phyloP scores from a whole-genome alignment of 140 eudicot genomes.

The Bidens hawaiensis region DNA sequence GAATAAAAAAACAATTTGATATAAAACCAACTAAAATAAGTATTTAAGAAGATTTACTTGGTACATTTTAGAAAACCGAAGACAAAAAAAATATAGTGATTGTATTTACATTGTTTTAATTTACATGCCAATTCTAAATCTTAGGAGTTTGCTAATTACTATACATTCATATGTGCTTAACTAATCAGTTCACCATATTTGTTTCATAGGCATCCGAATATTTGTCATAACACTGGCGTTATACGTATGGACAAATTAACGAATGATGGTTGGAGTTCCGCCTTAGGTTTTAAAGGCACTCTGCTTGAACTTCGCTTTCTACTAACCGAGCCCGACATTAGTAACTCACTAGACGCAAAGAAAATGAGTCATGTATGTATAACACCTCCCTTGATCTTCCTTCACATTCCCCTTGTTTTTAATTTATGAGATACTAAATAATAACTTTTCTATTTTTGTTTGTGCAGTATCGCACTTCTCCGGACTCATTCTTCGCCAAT shows the following conservation, averaged over 20 bases:
- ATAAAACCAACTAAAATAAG: too few species aligned
- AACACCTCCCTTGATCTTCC: neutral
- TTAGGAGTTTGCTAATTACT: neutral
- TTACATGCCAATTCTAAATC: too few species aligned
- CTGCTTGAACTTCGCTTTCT: conserved; percentile 62
- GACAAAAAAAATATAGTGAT: too few species aligned
- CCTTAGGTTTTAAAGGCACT: conserved; percentile 49
- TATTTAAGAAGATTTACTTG: too few species aligned
- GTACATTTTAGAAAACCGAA: too few species aligned
- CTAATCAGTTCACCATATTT: neutral
- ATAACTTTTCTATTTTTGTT: neutral
- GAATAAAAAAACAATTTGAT: too few species aligned
- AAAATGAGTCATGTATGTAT: conserved; percentile 57
- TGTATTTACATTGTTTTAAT: too few species aligned
- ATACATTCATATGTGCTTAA: neutral
- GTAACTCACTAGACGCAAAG: conserved; percentile 66
- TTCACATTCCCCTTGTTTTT: neutral
- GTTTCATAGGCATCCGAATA: conserved; percentile 53
- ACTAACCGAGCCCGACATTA: conserved; percentile 64
- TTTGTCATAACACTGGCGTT: conserved; percentile 54
- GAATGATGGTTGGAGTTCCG: conserved; percentile 61
- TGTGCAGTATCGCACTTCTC: conserved; percentile 37
- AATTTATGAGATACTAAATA: neutral
- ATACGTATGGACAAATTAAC: conserved; percentile 46
- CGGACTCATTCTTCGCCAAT: conserved; percentile 34